Percentiles rank a stretch among this genome's conserved stretches.
Evolutionary conservation across 2,329 filamentous ascomycete genomes (phyloP).

Genomic region (Aspergillus sp.): DNA sequence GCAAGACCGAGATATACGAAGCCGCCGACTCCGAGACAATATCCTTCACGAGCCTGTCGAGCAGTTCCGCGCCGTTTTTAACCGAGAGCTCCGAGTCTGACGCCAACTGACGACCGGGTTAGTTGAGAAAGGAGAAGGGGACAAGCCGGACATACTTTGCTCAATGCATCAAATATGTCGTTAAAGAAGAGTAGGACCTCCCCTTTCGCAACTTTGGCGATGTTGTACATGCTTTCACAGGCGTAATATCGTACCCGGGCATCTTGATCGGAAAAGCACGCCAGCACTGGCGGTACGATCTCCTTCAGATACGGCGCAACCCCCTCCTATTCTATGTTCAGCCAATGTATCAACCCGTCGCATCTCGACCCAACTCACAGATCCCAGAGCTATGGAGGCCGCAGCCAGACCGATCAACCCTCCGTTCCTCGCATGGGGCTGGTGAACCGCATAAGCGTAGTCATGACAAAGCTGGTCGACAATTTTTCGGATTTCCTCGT

Average conservation of each 20-base stretch:
- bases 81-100: conserved; percentile 96
- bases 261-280: conserved; percentile 98
- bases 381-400: conserved; percentile 89
- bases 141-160: conserved; percentile 65
- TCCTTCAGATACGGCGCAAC: conserved; percentile 87
- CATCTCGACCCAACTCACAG: conserved; percentile 59
- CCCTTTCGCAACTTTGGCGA: conserved; percentile 97
- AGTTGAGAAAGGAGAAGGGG: conserved; percentile 11
- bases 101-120: conserved; percentile 63
- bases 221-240: conserved; percentile 99
- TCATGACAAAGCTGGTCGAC: conserved; percentile 97
- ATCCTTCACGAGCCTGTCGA: conserved; percentile 93
- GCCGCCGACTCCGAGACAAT: conserved; percentile 94
- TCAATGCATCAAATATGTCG: conserved; percentile 94
- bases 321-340: conserved; percentile 58
- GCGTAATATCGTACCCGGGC: conserved; percentile 96
- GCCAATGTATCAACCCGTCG: background rate
- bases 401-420: conserved; percentile 93
- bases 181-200: conserved; percentile 98
- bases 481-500: conserved; percentile 77
- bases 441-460: conserved; percentile 95
- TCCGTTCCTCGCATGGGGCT: conserved; percentile 93
- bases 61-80: conserved; percentile 93
- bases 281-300: conserved; percentile 93
- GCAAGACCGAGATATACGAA: conserved; percentile 87